These are phyloP conservation scores for Pseudogymnoascus sp. DNA, from an alignment of 2,329 filamentous ascomycete genomes.

Conservation along the genomic window DNA sequence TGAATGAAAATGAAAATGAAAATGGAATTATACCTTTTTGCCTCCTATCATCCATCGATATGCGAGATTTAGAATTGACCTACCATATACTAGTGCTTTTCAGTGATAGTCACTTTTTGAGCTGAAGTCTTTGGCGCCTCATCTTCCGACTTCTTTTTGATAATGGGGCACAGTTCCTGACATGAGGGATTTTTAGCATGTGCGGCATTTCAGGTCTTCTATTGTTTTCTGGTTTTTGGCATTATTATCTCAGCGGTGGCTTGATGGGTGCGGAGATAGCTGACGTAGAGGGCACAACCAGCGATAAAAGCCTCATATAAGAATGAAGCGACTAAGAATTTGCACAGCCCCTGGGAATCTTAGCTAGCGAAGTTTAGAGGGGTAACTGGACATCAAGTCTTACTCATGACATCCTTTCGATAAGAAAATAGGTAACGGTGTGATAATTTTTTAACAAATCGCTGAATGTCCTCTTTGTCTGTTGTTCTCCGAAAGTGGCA, in stretches of 20 bases:
- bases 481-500: neutral
- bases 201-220: neutral
- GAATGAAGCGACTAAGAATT: neutral
- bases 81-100: neutral
- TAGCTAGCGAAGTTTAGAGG: neutral
- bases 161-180: neutral
- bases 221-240: neutral
- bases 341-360: neutral
- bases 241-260: neutral
- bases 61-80: neutral
- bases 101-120: neutral
- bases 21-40: neutral
- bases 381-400: neutral
- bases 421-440: neutral
- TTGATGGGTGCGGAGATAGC: neutral
- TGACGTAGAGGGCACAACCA: neutral
- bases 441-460: neutral
- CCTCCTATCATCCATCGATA: neutral
- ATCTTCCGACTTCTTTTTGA: neutral
- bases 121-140: neutral
- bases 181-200: neutral
- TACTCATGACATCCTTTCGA: neutral
- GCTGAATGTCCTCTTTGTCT: neutral
- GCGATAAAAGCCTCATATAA: neutral
- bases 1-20: neutral